These are phyloP conservation scores for Antitrichia curtipendula DNA, from an alignment of 225 moss, liverwort and hornwort species.

Conservation along the genomic window DNA sequence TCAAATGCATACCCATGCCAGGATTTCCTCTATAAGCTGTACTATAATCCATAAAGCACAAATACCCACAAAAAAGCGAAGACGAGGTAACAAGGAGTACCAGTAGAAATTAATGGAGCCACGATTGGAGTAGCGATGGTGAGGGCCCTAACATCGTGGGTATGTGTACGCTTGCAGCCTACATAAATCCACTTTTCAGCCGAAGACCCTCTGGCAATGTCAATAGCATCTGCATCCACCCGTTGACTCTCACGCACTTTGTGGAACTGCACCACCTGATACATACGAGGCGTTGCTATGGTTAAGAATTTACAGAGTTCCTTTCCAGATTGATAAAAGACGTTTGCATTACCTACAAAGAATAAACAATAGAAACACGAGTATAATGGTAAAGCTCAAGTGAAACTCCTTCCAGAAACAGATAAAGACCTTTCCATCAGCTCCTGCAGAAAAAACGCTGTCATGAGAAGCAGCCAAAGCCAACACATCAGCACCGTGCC, in stretches of 20 bases:
- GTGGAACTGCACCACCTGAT: constrained; percentile 68
- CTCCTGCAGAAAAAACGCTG: constrained; percentile 79
- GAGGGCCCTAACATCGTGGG: constrained; percentile 88
- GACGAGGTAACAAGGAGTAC: background rate
- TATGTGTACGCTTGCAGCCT: constrained; percentile 85
- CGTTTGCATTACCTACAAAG: background rate
- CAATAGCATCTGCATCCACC: constrained; percentile 8
- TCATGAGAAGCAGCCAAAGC: constrained; percentile 60
- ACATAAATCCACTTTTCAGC: constrained; percentile 74
- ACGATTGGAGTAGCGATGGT: constrained; percentile 61
- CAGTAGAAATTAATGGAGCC: constrained; percentile 1
- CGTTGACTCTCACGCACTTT: constrained; percentile 35
- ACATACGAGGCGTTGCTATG: background rate
- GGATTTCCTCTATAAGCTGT: background rate
- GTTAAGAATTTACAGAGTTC: background rate
- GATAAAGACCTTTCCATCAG: constrained; percentile 82
- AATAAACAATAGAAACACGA: background rate
- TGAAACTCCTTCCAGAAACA: background rate
- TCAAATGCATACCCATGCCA: background rate
- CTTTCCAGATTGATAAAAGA: background rate
- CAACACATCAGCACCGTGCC: constrained; percentile 79
- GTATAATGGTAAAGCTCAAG: background rate
- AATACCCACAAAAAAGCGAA: background rate
- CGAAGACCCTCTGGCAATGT: constrained; percentile 19
- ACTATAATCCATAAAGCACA: background rate